Conservation (phyloP, 2,329 filamentous ascomycete species). For the Cladophialophora yegresii region DNA sequence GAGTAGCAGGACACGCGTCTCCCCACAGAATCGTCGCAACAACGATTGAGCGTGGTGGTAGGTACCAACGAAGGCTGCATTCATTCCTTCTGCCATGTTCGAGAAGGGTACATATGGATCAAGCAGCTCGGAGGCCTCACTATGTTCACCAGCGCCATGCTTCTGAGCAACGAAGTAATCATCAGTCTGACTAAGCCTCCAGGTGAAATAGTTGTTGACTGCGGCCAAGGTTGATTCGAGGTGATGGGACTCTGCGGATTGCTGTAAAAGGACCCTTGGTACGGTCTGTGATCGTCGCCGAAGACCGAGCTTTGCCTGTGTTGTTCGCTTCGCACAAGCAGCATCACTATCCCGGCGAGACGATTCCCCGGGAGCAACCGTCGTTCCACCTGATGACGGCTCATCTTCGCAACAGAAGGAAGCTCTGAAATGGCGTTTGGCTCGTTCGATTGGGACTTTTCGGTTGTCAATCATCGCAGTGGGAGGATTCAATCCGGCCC, state of each 20-base stretch:
- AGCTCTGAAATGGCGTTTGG: constrained; percentile 22
- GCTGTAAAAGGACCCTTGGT: constrained; percentile 11
- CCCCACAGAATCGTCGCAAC: background rate
- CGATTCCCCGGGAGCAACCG: background rate
- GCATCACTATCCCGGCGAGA: background rate
- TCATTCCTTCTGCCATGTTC: rapidly evolving
- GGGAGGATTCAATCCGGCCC: constrained; percentile 12
- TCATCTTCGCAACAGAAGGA: background rate
- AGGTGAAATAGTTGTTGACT: constrained; percentile 23
- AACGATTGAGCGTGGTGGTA: background rate
- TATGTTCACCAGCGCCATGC: background rate
- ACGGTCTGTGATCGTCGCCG: background rate
- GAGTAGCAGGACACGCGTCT: background rate
- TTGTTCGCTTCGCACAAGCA: background rate
- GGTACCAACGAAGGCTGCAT: background rate
- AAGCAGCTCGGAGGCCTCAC: background rate
- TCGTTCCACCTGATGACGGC: background rate
- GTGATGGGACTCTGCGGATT: constrained; percentile 13
- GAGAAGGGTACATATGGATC: background rate
- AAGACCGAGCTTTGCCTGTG: background rate
- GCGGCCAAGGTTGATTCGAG: constrained; percentile 16
- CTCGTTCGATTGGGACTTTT: constrained; percentile 11
- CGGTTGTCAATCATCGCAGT: constrained; percentile 5
- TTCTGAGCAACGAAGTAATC: constrained; percentile 3
- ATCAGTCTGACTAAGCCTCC: constrained; percentile 8